phyloP scores from a whole-genome alignment of 495 filamentous ascomycete species.

The Talaromyces thailandensis region DNA sequence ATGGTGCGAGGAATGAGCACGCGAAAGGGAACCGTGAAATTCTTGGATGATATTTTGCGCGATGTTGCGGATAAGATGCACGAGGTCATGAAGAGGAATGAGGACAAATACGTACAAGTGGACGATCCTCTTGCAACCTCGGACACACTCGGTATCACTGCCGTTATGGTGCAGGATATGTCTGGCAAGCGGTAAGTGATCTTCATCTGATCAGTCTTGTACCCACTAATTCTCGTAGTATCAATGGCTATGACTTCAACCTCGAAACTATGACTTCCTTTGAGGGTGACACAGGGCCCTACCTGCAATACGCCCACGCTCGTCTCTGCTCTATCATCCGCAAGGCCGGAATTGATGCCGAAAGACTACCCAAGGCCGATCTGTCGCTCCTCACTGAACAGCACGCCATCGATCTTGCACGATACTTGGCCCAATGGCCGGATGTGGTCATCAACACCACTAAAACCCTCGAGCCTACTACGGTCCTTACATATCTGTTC shows the following conservation, averaged over 20 bases:
- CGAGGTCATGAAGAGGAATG: conserved; percentile 59
- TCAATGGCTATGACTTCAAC: conserved; percentile 62
- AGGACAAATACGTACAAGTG: conserved; percentile 56
- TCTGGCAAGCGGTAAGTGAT: conserved; percentile 52
- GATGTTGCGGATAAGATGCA: conserved; percentile 63
- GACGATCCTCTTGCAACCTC: conserved; percentile 46
- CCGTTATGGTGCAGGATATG: conserved; percentile 69
- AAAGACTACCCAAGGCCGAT: conserved; percentile 42
- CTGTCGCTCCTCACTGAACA: conserved; percentile 46
- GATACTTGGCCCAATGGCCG: conserved; percentile 52
- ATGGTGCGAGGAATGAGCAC: conserved; percentile 66
- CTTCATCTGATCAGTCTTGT: not conserved
- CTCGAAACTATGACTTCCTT: conserved; percentile 60
- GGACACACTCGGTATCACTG: conserved; percentile 53
- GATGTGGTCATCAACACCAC: conserved; percentile 52
- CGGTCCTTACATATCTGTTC: conserved; percentile 75
- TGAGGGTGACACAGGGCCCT: conserved; percentile 62
- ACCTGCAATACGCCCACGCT: conserved; percentile 62
- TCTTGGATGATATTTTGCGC: conserved; percentile 57
- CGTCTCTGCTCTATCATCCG: conserved; percentile 56
- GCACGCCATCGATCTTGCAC: conserved; percentile 49
- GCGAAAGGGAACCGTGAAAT: conserved; percentile 60
- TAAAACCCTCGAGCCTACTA: conserved; percentile 57
- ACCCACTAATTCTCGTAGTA: conserved; percentile 26
- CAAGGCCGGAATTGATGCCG: conserved; percentile 34